Base-by-base conservation (phyloP, 164 flowering plant species). In the Protea cynaroides region DNA sequence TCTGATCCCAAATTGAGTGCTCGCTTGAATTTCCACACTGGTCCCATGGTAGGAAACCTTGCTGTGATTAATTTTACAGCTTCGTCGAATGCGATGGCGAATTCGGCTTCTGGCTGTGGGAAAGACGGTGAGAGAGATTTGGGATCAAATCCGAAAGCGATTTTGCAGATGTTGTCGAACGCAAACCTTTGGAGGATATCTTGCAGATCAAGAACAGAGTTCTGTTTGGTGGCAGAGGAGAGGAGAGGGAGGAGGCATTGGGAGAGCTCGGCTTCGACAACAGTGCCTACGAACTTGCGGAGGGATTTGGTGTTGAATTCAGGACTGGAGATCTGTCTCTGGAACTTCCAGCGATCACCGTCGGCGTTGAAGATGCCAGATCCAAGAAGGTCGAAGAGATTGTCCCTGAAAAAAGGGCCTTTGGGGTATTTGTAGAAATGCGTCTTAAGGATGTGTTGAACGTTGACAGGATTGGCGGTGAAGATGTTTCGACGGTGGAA, bases 141-240 rank as follows among this genome's bases (percentile, higher is more conserved):
- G 0, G 86, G 86, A 37, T 83, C 87, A 25, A 75, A 81, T 29
- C 88, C 88, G 23, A 84, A 82, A 5, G 85, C 78, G 23, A 84
- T 78, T 46, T 73, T 74, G 58, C 85, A 83, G 7, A 85, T 75
- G 56, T 79, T 82, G 23, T 84, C 86, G 56, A 83, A 83, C 3
- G 85, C 74, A 47, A 83, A 83, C 18, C 87, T 51, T 50, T 83
- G 83, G n/a, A 86, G 77, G 13, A 84, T 63, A 40, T 86, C 85
- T 54, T 84, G 85, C 1, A 84, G 56, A 58, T 86, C 88, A 0
- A 82, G 66, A 8, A 75, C 79, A 0, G 78, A 57, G 0, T 65
- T 67, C 6, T 63, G 10, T 11, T 12, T 65, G 13, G 80, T 78
- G 1, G 81, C 80, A 0, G 37, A 4, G 2, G 73, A 40, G 9